A percentile compares a stretch with the other conserved stretches of the same genome.
phyloP scores from a whole-genome alignment of 257 asterid genomes.

The Paraleonurus japonicus region DNA sequence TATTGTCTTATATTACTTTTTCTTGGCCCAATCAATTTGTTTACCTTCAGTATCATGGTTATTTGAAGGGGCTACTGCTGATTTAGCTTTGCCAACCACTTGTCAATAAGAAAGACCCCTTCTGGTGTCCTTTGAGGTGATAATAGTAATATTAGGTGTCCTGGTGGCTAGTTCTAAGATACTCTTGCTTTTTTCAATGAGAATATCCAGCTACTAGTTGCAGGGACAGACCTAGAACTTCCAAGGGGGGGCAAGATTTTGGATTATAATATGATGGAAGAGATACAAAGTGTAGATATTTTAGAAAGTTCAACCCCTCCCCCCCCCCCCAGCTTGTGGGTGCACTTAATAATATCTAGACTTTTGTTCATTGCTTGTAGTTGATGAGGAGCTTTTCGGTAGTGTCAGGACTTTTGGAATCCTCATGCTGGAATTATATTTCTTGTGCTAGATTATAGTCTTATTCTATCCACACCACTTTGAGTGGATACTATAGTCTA shows the following conservation, averaged over 20 bases:
- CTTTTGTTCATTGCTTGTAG: constrained; percentile 5
- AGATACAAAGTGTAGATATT: too few relatives aligned
- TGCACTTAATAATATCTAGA: background rate
- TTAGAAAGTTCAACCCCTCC: too few relatives aligned
- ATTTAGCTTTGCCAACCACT: background rate
- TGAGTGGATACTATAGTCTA: background rate
- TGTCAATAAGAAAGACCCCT: background rate
- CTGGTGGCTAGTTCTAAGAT: background rate
- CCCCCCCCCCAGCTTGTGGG: background rate
- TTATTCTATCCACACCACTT: constrained; percentile 5
- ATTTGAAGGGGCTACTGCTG: background rate
- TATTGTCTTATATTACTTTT: background rate
- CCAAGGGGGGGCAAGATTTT: background rate
- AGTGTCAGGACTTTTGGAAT: background rate
- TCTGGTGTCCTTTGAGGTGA: background rate
- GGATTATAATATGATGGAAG: background rate
- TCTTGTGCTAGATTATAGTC: background rate
- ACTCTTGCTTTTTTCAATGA: background rate
- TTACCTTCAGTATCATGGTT: background rate
- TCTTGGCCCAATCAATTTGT: constrained; percentile 8
- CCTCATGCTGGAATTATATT: background rate
- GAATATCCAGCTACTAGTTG: constrained; percentile 16
- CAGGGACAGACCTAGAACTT: background rate
- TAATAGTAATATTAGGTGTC: background rate
- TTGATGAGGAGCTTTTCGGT: constrained; percentile 10